Evolutionary conservation across 116 monocot genomes (phyloP), one percentile per base, ranked within the genome.

Genomic region (Iris pallida): DNA sequence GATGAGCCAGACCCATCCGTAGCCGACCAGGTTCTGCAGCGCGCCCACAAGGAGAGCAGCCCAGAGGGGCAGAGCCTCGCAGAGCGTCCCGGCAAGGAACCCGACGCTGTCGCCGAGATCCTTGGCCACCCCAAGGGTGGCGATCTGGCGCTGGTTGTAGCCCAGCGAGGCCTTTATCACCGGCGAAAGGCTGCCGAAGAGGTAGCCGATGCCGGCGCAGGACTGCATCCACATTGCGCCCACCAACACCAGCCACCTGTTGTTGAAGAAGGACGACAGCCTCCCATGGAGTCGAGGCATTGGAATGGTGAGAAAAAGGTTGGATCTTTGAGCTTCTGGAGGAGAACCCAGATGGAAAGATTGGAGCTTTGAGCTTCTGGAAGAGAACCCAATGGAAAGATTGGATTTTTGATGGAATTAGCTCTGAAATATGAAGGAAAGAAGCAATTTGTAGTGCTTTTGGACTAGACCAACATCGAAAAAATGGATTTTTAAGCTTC

Each of bases 191-290:
- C 90, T 90, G 4, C 94, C 94, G 53, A 85, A 94, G 43, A 94
- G 53, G 53, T 94, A 94, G 2, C 90, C 88, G 17, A 85, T 61
- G 7, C 94, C 94, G 19, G 85, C 85, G 7, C 71, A 76, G 4
- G 94, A 74, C 57, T 83, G 85, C 42, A 90, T 45, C 95, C 90
- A 88, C 81, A 95, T 90, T 73, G 91, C 77, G 17, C 75, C 88
- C 48, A 88, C 90, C 53, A 91, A 86, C 14, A 91, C 82, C 41
- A 90, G 79, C 94, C 94, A 94, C 72, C 90, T 65, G 84, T 91
- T 91, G 75, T 78, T 78, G 55, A 85, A 46, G 61, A 95, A 83
- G 14, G 68, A 44, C 12, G 59, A 45, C 18, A 83, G 54, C 47
- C 19, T 64, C 47, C 64, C 64, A 6, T 61, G 44, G 13, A 60